A percentile compares a stretch with the other conserved stretches of the same genome.
Evolutionary conservation across 2,329 filamentous ascomycete genomes (phyloP).

Genomic region (Lecanosticta acicola): DNA sequence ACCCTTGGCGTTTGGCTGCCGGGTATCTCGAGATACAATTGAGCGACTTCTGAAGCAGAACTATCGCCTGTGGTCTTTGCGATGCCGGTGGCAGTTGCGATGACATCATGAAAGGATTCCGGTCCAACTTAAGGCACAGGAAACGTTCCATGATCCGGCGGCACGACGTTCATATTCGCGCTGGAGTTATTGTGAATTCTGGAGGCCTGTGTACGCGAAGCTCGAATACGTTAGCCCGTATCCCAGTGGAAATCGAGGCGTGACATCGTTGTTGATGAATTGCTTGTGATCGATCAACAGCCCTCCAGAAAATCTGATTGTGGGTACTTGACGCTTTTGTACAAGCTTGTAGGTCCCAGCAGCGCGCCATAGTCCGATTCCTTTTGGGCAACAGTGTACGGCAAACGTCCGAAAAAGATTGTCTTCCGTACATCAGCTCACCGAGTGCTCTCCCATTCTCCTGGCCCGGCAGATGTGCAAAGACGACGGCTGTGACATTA

Average conservation of each 20-base stretch:
- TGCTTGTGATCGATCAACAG: conserved; percentile 50
- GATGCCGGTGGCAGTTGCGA: conserved; percentile 58
- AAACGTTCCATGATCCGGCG: too few species aligned
- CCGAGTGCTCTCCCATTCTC: conserved; percentile 79
- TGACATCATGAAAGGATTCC: conserved; percentile 50
- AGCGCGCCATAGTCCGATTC: conserved; percentile 39
- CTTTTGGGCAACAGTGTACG: conserved; percentile 75
- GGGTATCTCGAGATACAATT: conserved; percentile 48
- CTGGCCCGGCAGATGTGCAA: conserved; percentile 78
- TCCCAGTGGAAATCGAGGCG: too few species aligned
- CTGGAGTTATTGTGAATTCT: too few species aligned
- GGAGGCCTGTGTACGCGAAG: too few species aligned
- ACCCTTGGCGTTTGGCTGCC: conserved; percentile 45
- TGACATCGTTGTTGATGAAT: too few species aligned
- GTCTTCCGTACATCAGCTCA: conserved; percentile 40
- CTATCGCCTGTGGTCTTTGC: conserved; percentile 39
- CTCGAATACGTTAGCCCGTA: too few species aligned
- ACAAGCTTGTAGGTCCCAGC: conserved; percentile 33
- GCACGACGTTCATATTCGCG: too few species aligned
- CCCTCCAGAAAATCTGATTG: conserved; percentile 45
- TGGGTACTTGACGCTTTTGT: conserved; percentile 33
- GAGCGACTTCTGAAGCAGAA: conserved; percentile 54
- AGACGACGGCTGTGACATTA: conserved; percentile 66
- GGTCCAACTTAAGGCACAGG: conserved; percentile 63
- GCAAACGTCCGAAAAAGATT: conserved; percentile 74